Evolutionary conservation across 2,329 filamentous ascomycete species (phyloP), one percentile per base, ranked within the genome.

Genomic region (Ophiostoma perfectum): DNA sequence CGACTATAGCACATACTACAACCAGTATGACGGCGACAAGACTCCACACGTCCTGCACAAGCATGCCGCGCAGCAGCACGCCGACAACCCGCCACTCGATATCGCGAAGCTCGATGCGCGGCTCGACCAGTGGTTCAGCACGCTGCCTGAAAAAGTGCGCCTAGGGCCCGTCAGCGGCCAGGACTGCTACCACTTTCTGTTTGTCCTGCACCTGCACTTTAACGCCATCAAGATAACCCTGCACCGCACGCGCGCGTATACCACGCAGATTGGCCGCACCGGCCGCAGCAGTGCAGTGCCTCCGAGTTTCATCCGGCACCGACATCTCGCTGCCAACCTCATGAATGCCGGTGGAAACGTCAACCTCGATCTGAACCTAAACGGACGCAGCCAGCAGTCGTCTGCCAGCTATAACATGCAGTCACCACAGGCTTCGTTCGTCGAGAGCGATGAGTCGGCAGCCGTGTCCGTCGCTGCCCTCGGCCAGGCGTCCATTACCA

Each of bases 201-300:
- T 70, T 64, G 69, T 70, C 42, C 62, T 70, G 65, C 69, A 70
- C 55, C 60, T 70, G 62, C 65, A 67, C 27, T 69, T 67, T 12
- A 47, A 70, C n/a, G 47, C 62, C 3, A 70, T 67, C 9, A 69
- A 69, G 63, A 70, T 70, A 38, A 63, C 67, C 27, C 12, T 69
- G 66, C 68, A 69, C 68, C 68, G 62, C n/a, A 65, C 47, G 16
- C 65, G 68, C 16, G 60, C 67, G 4, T 64, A 66, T n/a, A 36
- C 64, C 16, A 38, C 63, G 42, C 41, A 38, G 42, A 14, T 47
- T 14, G 64, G 42, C 63, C 38, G 58, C 66, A 36, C 45, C 55
- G 64, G 36, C 63, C 38, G 58, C 66, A 36, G 55, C 55, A 63
- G 14, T 18, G 14, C 39, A 16, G 4, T 63, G 38, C 6, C 27